phyloP scores from a whole-genome alignment of 2,329 filamentous ascomycete genomes.

The Xylaria sp. region DNA sequence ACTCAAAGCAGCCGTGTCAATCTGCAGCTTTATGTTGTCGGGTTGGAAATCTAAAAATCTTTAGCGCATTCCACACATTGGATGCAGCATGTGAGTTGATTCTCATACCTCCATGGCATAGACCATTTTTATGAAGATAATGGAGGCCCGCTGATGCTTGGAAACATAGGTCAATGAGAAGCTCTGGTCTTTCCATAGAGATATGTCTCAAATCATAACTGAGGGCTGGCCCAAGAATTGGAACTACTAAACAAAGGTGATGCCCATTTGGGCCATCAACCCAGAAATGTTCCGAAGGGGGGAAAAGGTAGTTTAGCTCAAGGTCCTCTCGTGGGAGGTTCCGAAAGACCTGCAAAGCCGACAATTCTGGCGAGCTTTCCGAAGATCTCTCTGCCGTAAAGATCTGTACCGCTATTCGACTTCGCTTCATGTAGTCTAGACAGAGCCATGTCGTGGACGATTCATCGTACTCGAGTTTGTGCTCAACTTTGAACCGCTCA shows the following conservation, averaged over 20 bases:
- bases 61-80: neutral
- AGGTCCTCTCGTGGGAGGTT: neutral
- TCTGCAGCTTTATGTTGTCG: constrained; percentile 14
- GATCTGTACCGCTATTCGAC: constrained; percentile 5
- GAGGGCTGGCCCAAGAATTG: constrained; percentile 7
- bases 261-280: constrained; percentile 13
- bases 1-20: constrained; percentile 6
- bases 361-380: neutral
- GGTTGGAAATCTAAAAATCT: constrained; percentile 6
- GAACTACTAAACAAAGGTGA: constrained; percentile 12
- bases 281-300: constrained; percentile 9
- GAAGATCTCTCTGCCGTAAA: constrained; percentile 2
- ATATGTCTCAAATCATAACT: constrained; percentile 1
- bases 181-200: constrained; percentile 5
- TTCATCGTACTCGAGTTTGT: constrained; percentile 11
- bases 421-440: neutral
- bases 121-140: constrained; percentile 7
- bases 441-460: constrained; percentile 10
- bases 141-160: constrained; percentile 6
- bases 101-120: constrained; percentile 11
- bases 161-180: constrained; percentile 9
- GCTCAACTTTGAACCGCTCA: constrained; percentile 12
- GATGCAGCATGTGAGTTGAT: neutral
- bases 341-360: constrained; percentile 3
- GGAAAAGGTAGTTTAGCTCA: constrained; percentile 5